A percentile compares a stretch with the other conserved stretches of the same genome.
Evolutionary conservation across 805 yeast species (phyloP).

Genomic region (Metschnikowia santaceciliae): DNA sequence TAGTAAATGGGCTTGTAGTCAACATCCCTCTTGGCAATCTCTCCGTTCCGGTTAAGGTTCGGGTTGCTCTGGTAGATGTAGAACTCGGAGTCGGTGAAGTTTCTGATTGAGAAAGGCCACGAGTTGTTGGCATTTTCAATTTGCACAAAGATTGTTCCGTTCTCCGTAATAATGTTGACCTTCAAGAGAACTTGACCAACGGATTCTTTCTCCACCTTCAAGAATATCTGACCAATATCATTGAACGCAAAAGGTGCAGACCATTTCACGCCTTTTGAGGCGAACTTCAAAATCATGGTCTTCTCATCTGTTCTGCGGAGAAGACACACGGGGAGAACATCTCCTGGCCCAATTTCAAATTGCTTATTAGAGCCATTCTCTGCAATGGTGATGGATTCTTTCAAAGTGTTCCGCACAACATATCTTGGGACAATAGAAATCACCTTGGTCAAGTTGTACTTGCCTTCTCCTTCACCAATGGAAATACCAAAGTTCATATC

Average conservation of each 20-base stretch:
- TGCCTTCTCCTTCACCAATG: slow-evolving; percentile 81
- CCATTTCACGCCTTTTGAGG: slow-evolving; percentile 62
- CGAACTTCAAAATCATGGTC: slow-evolving; percentile 57
- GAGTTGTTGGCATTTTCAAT: slow-evolving; percentile 64
- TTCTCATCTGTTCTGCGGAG: slow-evolving; percentile 55
- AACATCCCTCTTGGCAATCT: slow-evolving; percentile 43
- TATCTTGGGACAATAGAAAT: slow-evolving; percentile 82
- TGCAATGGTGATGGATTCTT: slow-evolving; percentile 52
- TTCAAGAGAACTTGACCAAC: slow-evolving; percentile 67
- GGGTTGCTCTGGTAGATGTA: slow-evolving; percentile 86
- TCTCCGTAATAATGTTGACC: slow-evolving; percentile 72
- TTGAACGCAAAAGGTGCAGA: slow-evolving; percentile 83
- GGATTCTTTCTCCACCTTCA: slow-evolving; percentile 64
- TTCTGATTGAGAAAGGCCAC: slow-evolving; percentile 94
- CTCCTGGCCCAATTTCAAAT: slow-evolving; percentile 43
- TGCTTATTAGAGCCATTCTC: slow-evolving; percentile 63
- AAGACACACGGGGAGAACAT: slow-evolving; percentile 57
- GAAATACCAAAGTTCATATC: slow-evolving; percentile 76
- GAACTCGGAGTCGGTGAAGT: slow-evolving; percentile 85
- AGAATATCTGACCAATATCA: slow-evolving; percentile 76
- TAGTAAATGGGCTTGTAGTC: slow-evolving; percentile 77
- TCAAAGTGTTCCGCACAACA: slow-evolving; percentile 60
- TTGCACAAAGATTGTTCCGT: slow-evolving; percentile 75
- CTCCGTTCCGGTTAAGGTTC: slow-evolving; percentile 57
- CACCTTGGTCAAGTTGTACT: slow-evolving; percentile 70